Base-by-base conservation (phyloP, 305 asterid genomes). In the Fraxinus xanthoxyloides region DNA sequence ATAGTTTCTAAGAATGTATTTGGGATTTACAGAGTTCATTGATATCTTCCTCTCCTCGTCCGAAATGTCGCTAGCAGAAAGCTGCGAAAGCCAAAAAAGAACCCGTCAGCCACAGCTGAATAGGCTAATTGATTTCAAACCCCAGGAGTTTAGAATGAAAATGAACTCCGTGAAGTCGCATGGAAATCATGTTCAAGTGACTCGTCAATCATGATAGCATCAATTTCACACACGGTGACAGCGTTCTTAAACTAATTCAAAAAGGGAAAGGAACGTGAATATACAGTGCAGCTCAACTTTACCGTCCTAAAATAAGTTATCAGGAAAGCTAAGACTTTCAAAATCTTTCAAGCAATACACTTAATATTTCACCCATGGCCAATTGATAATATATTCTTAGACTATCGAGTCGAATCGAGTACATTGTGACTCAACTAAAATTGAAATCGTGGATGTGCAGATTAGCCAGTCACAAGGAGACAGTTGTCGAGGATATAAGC, bases 1-100 rank as follows among this genome's bases (percentile, higher is more conserved):
- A 87, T 96, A 96, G 90, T 96, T 96, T 76, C 99, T 82, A 1
- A 96, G 97, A 72, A 96, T 84, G 88, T 96, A 96, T 82, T 89
- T 94, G 21, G 98, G 98, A 87, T 96, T 96, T 72, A 90, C 90
- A 1, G 95, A 87, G 86, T 96, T 88, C 99, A 94, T 96, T 4
- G 97, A 90, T 1, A 76, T 89, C 88, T 93, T 96, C 79, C 98
- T 90, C 89, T 93, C 91, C 61, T 87, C 91, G 2, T 93, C 91
- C 0, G 95, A 81, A 21, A 89, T 59, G 76, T 93, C 95, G 73
- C 92, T 74, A 7, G 91, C 72, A 23, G 92, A 89, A 65, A 96
- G 91, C 99, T 96, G 89, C 12, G 70, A 46, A n/a, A 79, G 43
- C 76, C 32, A 34, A 81, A 79, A 54, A 31, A 30, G 40, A 70